Conservation (phyloP, 2,329 filamentous ascomycete species). For the Pseudogymnoascus sp. region DNA sequence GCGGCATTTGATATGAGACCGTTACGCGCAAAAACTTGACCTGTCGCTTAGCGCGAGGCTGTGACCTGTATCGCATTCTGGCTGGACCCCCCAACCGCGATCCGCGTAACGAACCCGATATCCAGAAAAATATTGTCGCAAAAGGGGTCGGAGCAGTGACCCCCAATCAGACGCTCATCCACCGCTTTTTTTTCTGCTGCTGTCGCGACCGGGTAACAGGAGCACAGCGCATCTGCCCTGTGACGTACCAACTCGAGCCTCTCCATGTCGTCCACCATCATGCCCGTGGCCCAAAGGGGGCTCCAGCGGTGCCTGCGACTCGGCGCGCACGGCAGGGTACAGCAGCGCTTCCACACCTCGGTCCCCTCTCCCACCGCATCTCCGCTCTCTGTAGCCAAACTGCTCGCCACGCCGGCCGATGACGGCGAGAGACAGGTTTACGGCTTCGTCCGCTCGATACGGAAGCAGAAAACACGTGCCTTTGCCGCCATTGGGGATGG, state of each 20-base stretch:
- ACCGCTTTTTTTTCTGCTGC: not conserved
- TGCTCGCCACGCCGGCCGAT: conserved; percentile 44
- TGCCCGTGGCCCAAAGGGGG: conserved; percentile 9
- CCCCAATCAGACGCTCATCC: not conserved
- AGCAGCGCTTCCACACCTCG: conserved; percentile 19
- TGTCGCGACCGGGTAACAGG: not conserved
- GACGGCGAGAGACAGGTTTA: conserved; percentile 51
- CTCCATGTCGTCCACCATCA: conserved; percentile 3
- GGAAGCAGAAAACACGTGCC: conserved; percentile 73
- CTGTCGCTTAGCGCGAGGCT: conserved; percentile 7
- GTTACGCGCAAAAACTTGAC: conserved; percentile 4
- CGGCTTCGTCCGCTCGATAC: conserved; percentile 75
- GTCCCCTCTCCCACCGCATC: conserved; percentile 25
- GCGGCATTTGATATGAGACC: conserved; percentile 2
- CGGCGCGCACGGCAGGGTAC: conserved; percentile 8
- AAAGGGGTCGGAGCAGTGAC: conserved; percentile 1
- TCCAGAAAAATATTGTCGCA: conserved; percentile 1
- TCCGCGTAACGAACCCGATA: not conserved
- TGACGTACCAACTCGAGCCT: conserved; percentile 4
- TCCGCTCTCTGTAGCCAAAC: conserved; percentile 42
- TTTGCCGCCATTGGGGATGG: conserved; percentile 87
- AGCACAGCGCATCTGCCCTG: conserved; percentile 2
- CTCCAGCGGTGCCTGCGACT: conserved; percentile 7
- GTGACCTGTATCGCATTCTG: not conserved
- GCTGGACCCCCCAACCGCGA: conserved; percentile 4